Evolutionary conservation across 2,329 filamentous ascomycete genomes (phyloP).

Genomic region (Colletotrichum sp.): DNA sequence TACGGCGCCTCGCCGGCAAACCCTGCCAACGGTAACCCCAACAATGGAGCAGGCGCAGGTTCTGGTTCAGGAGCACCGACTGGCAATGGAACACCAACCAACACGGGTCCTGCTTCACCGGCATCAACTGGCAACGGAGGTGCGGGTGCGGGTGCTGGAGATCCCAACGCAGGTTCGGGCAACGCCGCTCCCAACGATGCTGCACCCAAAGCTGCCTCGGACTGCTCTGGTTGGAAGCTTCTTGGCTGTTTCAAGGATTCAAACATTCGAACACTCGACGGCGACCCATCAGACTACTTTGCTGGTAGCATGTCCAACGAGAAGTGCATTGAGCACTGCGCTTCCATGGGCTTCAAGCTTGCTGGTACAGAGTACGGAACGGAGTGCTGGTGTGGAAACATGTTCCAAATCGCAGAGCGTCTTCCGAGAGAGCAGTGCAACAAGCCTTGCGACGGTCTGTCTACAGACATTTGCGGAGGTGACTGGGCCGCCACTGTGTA

Average conservation of each 20-base stretch:
- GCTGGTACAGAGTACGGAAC: conserved; percentile 54
- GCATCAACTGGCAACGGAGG: not conserved
- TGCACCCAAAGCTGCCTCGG: not conserved
- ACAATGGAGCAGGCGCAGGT: not conserved
- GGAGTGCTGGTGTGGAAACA: conserved; percentile 57
- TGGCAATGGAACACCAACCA: not conserved
- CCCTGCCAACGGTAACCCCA: not conserved
- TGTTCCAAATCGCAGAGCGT: conserved; percentile 15
- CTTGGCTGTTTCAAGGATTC: conserved; percentile 36
- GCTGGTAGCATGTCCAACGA: conserved; percentile 50
- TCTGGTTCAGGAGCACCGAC: not conserved
- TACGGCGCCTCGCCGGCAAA: not conserved
- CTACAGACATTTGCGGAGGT: conserved; percentile 18
- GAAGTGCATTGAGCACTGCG: conserved; percentile 53
- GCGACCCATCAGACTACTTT: conserved; percentile 28
- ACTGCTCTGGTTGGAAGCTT: conserved; percentile 28
- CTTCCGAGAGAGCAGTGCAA: conserved; percentile 13
- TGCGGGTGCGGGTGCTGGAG: not conserved
- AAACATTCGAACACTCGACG: conserved; percentile 18
- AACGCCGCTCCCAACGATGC: not conserved
- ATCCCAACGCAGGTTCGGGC: not conserved
- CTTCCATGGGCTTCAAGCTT: conserved; percentile 40
- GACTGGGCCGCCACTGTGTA: conserved; percentile 22
- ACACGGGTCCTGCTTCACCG: not conserved
- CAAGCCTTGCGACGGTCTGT: conserved; percentile 9